These are phyloP conservation scores for Porodaedalea pini DNA, from an alignment of 1,284 basidiomycete species.

Conservation along the genomic window DNA sequence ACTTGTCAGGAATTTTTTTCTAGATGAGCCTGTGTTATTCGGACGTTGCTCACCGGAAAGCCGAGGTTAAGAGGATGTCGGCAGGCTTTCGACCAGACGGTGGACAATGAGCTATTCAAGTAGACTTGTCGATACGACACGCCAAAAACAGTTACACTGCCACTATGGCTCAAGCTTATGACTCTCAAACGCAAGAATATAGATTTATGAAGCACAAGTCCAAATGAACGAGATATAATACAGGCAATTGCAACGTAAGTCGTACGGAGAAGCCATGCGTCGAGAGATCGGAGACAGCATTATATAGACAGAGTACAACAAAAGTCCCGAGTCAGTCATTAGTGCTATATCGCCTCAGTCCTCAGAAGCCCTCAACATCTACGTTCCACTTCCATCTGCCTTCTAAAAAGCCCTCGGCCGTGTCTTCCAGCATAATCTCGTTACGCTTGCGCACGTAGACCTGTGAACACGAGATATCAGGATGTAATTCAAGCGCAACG, in stretches of 20 bases:
- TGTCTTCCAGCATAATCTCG: constrained; percentile 93
- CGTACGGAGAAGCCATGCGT: neutral
- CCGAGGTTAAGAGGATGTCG: too few species aligned
- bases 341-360: neutral
- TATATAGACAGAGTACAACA: constrained; percentile 8
- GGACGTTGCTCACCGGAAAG: too few species aligned
- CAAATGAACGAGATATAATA: neutral
- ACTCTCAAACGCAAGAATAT: too few species aligned
- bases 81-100: too few species aligned
- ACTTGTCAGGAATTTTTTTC: too few species aligned
- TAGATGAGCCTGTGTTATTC: too few species aligned
- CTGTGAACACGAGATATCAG: constrained; percentile 34
- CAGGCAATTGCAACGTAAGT: neutral
- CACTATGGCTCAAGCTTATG: too few species aligned
- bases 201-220: too few species aligned
- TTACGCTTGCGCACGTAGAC: constrained; percentile 97
- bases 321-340: neutral
- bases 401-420: constrained; percentile 86
- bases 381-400: constrained; percentile 79
- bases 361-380: constrained; percentile 54
- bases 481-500: neutral
- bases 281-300: neutral
- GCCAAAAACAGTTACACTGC: too few species aligned
- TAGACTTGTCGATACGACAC: too few species aligned
- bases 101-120: too few species aligned